Base-by-base conservation (phyloP, 2,329 filamentous ascomycete species). In the Calonectria montana region DNA sequence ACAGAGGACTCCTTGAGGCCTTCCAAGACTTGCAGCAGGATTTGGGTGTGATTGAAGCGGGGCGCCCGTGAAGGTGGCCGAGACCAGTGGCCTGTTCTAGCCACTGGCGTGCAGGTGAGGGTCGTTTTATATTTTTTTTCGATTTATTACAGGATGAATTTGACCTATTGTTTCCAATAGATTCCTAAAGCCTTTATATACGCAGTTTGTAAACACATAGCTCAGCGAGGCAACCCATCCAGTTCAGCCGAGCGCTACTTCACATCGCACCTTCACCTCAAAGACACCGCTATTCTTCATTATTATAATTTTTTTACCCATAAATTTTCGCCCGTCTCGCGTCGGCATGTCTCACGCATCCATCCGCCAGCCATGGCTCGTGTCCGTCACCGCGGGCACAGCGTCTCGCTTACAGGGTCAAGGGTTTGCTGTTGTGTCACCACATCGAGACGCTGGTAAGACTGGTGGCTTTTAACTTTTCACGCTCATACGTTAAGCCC, bases 351-450 rank as follows among this genome's bases (percentile, higher is more conserved):
- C 37, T 62, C 53, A 73, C 65, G 66, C 72, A 72, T n/a, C 62
- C 45, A 59, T 27, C 67, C 70, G 64, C 39, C 35, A 57, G 61
- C 64, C 61, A 61, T 67, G 37, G 18, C 67, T 59, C 55, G 41
- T 65, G 62, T 53, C 57, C 16, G 16, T 63, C n/a, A 35, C 64
- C 63, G 21, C 41, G 31, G 57, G 50, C 66, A 70, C 70, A 53
- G 37, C 35, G 53, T 62, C 72, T 79, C 77, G 77, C 77, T 78
- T 78, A 74, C 69, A 72, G 37, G 70, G 50, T 64, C 65, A 69
- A 66, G 55, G 75, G 61, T 59, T 61, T 75, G 75, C 71, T 74
- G 59, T 29, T 67, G 76, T 77, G 69, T 59, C 18, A 77, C 73
- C 10, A 62, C 63, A 67, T 69, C 69, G 69, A 57, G 65, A 65